Base-by-base conservation (phyloP, 768 basidiomycete species). In the Leccinum disarticulatum region DNA sequence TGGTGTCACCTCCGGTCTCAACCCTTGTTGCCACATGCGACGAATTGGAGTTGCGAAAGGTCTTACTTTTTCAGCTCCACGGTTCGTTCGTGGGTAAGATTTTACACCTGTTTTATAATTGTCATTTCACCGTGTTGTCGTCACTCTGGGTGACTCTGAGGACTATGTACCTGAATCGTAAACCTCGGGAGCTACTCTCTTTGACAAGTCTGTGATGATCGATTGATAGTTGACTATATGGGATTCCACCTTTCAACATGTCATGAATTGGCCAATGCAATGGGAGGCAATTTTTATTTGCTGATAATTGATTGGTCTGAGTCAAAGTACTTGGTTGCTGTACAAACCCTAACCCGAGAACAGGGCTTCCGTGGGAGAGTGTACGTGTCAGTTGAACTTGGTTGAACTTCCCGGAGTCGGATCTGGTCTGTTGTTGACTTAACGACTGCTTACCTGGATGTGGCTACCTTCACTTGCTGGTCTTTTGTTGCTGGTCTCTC, bases 11-110 rank as follows among this genome's bases (percentile, higher is more conserved):
- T 25, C 25, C 25, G 25, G 25, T 25, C 25, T 93, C 91, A 27
- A 91, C 91, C 54, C 90, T 91, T 65, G 92, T 92, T 58, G 93
- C 93, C 41, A 93, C 95, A 67, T 92, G 90, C 71, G 86, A 91
- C 75, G 85, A 85, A 66, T 84, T 64, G 91, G 85, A 38, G 87
- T 95, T 60, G 86, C 87, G 14, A 83, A 74, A 2, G 91, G 92
- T 13, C 22, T 22, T 22, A 74, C 95, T 57, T 59, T 91, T 93
- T n/a, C 88, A 90, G 25, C 74, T 95, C 62, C 71, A 76, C 54
- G 92, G 87, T 74, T 22, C 8, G 68, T 52, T 28, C 19, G 8
- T 38, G 15, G 38, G 22, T 22, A 9, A 4, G 38, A 3, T 11
- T 27, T 43, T 9, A 19, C 25, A 27, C n/a, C 4, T 6, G 6